Conservation (phyloP, 306 rosid genomes). For the Medicago ruthenica region DNA sequence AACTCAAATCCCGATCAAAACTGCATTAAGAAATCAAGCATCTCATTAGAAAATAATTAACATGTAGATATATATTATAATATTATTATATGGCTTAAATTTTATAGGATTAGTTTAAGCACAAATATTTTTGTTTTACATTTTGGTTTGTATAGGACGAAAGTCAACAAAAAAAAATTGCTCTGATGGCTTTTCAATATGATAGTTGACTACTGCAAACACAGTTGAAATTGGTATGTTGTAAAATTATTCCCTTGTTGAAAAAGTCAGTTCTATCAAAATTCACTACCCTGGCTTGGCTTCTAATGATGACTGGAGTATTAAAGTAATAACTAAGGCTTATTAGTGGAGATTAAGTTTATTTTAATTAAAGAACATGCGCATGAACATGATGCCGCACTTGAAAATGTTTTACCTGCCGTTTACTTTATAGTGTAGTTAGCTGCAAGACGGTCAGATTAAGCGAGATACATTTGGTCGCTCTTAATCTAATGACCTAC, state of each 20-base stretch:
- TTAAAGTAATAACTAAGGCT: neutral
- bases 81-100: no score
- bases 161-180: neutral
- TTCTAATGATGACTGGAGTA: neutral
- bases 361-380: constrained; percentile 22
- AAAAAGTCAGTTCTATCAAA: constrained; percentile 21
- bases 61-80: neutral
- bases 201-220: constrained; percentile 13
- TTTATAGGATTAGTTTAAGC: neutral
- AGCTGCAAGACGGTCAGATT: neutral
- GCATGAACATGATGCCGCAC: neutral
- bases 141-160: neutral
- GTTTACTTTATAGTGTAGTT: neutral
- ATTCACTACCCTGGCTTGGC: neutral
- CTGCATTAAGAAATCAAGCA: constrained; percentile 53
- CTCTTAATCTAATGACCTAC: neutral
- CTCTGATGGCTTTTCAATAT: neutral
- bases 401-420: neutral
- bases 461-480: neutral
- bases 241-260: constrained; percentile 3
- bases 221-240: constrained; percentile 7
- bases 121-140: neutral
- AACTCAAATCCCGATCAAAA: constrained; percentile 85
- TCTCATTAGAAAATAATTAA: neutral
- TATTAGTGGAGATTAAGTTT: neutral